phyloP scores from a whole-genome alignment of 306 rosid species.

The Pyrus betulifolia region DNA sequence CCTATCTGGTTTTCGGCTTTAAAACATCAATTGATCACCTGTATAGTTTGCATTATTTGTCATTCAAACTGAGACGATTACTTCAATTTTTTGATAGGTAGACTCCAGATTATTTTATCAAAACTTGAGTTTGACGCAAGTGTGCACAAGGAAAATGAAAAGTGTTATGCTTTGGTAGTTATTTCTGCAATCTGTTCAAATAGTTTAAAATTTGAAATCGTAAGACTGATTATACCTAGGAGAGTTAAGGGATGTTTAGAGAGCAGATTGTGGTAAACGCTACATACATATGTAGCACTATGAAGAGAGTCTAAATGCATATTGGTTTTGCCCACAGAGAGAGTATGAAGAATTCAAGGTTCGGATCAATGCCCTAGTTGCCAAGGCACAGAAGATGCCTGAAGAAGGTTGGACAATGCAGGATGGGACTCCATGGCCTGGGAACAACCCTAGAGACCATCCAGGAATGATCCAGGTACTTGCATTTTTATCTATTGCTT shows the following conservation, averaged over 20 bases:
- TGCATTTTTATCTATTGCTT: neutral
- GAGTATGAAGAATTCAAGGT: slow-evolving; percentile 97
- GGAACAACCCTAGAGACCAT: slow-evolving; percentile 97
- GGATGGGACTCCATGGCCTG: slow-evolving; percentile 99
- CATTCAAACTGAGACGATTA: neutral
- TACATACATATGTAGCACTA: neutral
- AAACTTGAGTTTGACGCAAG: neutral
- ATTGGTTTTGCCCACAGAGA: slow-evolving; percentile 50
- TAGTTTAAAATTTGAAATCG: neutral
- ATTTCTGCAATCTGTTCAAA: neutral
- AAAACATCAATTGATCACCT: neutral
- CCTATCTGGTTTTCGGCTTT: neutral
- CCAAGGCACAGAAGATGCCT: slow-evolving; percentile 95
- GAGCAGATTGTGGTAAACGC: neutral
- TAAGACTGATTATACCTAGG: neutral
- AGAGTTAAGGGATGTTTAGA: neutral
- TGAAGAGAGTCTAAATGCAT: neutral
- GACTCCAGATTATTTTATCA: neutral
- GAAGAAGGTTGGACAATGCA: slow-evolving; percentile 99
- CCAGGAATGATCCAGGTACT: slow-evolving; percentile 99
- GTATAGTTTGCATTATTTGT: neutral
- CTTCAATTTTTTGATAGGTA: neutral
- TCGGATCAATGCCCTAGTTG: slow-evolving; percentile 82
- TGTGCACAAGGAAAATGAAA: neutral
- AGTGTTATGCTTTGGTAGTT: neutral